Evolutionary conservation across 169 alveolate genomes (phyloP).

Genomic region (Plasmodium inui): DNA sequence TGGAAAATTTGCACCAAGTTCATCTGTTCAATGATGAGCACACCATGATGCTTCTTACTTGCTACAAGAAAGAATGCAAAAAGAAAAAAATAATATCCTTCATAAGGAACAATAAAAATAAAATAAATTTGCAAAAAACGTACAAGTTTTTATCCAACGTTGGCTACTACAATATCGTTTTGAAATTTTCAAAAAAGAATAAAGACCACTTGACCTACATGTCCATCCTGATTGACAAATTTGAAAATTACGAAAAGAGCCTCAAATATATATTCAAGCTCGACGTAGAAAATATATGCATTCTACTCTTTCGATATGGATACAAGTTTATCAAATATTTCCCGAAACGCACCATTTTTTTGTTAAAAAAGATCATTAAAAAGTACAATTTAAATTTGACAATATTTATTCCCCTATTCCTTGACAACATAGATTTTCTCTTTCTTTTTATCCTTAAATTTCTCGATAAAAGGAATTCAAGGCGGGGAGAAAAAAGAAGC

Average conservation of each 20-base stretch:
- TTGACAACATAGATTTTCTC: slow-evolving; percentile 60
- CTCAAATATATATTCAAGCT: slow-evolving; percentile 59
- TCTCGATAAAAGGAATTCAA: slow-evolving; percentile 29
- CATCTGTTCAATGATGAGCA: slow-evolving; percentile 64
- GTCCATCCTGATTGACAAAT: slow-evolving; percentile 65
- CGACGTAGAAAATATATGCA: slow-evolving; percentile 68
- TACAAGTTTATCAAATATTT: slow-evolving; percentile 66
- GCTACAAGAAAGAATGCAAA: slow-evolving; percentile 60
- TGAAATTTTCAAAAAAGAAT: slow-evolving; percentile 49
- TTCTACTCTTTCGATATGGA: slow-evolving; percentile 44
- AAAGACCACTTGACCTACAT: slow-evolving; percentile 59
- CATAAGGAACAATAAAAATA: slow-evolving; percentile 47
- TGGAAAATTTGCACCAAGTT: slow-evolving; percentile 50
- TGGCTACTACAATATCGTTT: slow-evolving; percentile 59
- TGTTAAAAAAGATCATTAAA: slow-evolving; percentile 55
- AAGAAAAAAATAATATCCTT: slow-evolving; percentile 57
- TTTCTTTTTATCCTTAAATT: slow-evolving; percentile 61
- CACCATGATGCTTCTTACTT: slow-evolving; percentile 61
- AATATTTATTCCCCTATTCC: slow-evolving; percentile 52
- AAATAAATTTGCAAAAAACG: slow-evolving; percentile 51
- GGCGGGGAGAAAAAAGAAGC: not conserved
- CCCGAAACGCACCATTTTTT: slow-evolving; percentile 40
- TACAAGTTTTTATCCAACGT: slow-evolving; percentile 56
- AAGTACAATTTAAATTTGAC: slow-evolving; percentile 62
- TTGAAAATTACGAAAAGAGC: slow-evolving; percentile 62